phyloP scores from a whole-genome alignment of 306 rosid genomes.

The Casuarina equisetifolia region DNA sequence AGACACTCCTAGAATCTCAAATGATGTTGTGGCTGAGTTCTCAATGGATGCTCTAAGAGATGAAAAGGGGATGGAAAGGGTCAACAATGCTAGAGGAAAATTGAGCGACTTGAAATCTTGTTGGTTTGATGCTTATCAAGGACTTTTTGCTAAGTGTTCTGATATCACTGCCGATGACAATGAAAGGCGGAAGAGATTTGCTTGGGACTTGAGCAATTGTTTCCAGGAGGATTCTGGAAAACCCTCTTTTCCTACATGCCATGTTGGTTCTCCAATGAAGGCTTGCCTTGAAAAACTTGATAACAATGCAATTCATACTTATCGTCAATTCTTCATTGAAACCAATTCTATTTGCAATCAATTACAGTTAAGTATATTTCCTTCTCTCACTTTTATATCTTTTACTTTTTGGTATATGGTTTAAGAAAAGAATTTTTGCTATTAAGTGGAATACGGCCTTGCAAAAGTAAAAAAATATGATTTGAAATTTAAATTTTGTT shows the following conservation, averaged over 20 bases:
- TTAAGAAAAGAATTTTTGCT: neutral
- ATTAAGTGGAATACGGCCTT: neutral
- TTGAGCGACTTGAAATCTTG: slow-evolving; percentile 53
- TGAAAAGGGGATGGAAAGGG: slow-evolving; percentile 43
- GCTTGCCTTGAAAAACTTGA: slow-evolving; percentile 45
- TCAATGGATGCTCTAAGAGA: slow-evolving; percentile 56
- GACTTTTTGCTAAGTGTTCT: slow-evolving; percentile 68
- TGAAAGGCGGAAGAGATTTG: slow-evolving; percentile 66
- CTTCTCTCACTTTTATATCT: neutral
- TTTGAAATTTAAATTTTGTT: neutral
- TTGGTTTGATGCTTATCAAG: slow-evolving; percentile 69
- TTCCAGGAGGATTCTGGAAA: slow-evolving; percentile 79
- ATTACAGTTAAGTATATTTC: slow-evolving; percentile 59
- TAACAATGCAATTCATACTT: slow-evolving; percentile 60
- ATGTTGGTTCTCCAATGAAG: slow-evolving; percentile 38
- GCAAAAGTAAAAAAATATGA: neutral
- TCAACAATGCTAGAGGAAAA: slow-evolving; percentile 57
- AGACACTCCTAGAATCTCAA: slow-evolving; percentile 5
- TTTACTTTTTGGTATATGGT: neutral
- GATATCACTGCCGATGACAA: slow-evolving; percentile 50
- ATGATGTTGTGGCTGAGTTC: slow-evolving; percentile 47
- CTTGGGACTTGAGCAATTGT: slow-evolving; percentile 88
- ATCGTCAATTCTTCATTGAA: slow-evolving; percentile 82
- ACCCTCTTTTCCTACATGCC: slow-evolving; percentile 58
- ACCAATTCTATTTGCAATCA: slow-evolving; percentile 77